These are phyloP conservation scores for Fennellomyces sp. DNA, from an alignment of 371 early-diverging fungal genomes.

Conservation along the genomic window DNA sequence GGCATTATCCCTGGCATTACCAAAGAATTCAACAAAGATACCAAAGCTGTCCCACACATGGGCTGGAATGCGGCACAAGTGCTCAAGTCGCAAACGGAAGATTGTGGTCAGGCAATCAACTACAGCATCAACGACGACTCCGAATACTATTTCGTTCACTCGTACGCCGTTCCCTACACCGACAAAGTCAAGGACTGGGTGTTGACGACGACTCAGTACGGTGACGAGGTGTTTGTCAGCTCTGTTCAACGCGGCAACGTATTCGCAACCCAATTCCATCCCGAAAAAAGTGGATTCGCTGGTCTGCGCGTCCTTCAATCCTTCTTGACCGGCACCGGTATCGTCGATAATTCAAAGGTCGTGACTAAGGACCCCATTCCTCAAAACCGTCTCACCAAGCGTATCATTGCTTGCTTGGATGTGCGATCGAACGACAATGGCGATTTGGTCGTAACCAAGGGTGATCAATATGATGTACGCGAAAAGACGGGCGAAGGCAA, in stretches of 20 bases:
- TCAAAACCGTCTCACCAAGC: slow-evolving; percentile 73
- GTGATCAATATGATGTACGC: slow-evolving; percentile 98
- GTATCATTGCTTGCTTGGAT: slow-evolving; percentile 97
- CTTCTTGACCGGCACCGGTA: slow-evolving; percentile 70
- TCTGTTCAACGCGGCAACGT: slow-evolving; percentile 84
- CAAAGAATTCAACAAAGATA: slow-evolving; percentile 63
- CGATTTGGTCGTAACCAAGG: slow-evolving; percentile 97
- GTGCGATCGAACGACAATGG: slow-evolving; percentile 95
- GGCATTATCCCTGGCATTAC: slow-evolving; percentile 82
- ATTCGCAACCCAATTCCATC: slow-evolving; percentile 97
- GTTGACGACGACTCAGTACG: slow-evolving; percentile 83
- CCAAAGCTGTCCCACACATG: slow-evolving; percentile 95
- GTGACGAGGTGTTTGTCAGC: slow-evolving; percentile 84
- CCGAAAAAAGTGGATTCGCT: slow-evolving; percentile 94
- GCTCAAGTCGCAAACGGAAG: slow-evolving; percentile 32
- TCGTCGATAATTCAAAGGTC: slow-evolving; percentile 31
- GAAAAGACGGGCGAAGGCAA: slow-evolving; percentile 67
- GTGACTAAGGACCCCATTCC: slow-evolving; percentile 30
- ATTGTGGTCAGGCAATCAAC: slow-evolving; percentile 29
- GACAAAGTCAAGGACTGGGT: slow-evolving; percentile 64
- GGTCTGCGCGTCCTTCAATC: slow-evolving; percentile 82
- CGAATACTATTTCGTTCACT: slow-evolving; percentile 96
- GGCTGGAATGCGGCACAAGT: slow-evolving; percentile 90
- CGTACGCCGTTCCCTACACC: slow-evolving; percentile 80
- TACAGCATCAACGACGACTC: slow-evolving; percentile 51